Conservation (phyloP, 805 yeast species). For the Cyberlindnera galapagoensis region DNA sequence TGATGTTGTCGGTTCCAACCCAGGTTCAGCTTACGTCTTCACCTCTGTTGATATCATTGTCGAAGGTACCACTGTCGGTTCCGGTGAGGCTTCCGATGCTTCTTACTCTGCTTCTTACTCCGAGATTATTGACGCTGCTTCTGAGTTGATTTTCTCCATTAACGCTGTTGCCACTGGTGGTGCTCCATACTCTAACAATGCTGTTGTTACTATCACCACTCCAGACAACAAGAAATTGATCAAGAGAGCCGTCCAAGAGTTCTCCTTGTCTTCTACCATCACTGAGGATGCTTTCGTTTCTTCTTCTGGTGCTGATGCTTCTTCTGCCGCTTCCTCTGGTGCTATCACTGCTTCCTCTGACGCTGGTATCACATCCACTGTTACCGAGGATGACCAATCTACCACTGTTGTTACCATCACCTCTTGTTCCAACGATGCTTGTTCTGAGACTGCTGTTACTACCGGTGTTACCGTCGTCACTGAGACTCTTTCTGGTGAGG, state of each 20-base stretch:
- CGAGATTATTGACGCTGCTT: conserved; percentile 7
- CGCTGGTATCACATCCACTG: conserved; percentile 16
- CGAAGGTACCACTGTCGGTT: conserved; percentile 10
- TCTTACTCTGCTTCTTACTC: conserved; percentile 13
- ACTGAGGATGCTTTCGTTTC: conserved; percentile 11
- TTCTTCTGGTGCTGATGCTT: conserved; percentile 8
- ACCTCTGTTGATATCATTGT: conserved; percentile 12
- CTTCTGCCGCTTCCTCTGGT: conserved; percentile 7
- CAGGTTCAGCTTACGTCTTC: conserved; percentile 17
- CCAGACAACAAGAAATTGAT: conserved; percentile 15
- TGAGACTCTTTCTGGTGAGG: conserved; percentile 22
- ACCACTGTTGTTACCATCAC: conserved; percentile 11
- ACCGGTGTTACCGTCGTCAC: conserved; percentile 15
- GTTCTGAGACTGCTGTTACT: conserved; percentile 6
- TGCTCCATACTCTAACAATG: conserved; percentile 19
- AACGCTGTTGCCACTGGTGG: conserved; percentile 13
- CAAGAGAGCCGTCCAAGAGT: conserved; percentile 14
- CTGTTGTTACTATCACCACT: conserved; percentile 13
- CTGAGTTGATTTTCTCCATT: conserved; percentile 12
- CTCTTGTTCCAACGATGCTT: conserved; percentile 10
- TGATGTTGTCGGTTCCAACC: conserved; percentile 17
- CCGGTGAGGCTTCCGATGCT: conserved; percentile 7
- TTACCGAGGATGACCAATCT: conserved; percentile 9
- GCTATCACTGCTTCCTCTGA: conserved; percentile 5
- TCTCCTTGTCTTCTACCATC: conserved; percentile 6